Evolutionary conservation across 805 yeast species (phyloP).

Genomic region (Pichia deserticola): DNA sequence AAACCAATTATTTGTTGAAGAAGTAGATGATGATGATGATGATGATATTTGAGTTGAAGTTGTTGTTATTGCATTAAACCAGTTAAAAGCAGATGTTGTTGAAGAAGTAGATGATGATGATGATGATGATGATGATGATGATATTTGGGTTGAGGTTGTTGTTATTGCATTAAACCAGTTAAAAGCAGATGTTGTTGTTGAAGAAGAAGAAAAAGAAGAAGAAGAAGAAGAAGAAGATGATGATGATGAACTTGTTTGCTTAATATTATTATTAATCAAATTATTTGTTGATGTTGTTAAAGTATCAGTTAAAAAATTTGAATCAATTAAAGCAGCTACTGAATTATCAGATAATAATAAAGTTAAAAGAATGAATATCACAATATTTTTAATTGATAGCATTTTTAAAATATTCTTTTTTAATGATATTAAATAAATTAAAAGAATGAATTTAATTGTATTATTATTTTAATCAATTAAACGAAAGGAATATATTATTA

Average conservation of each 20-base stretch:
- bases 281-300: background rate
- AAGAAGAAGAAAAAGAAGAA: background rate
- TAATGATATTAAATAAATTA: background rate
- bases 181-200: slow-evolving; percentile 2
- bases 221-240: background rate
- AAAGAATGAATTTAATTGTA: background rate
- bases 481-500: no score
- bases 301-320: background rate
- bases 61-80: no score
- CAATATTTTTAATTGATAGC: background rate
- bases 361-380: background rate
- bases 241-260: background rate
- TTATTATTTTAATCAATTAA: no score
- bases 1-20: background rate
- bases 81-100: background rate
- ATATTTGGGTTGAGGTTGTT: no score
- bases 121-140: no score
- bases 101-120: background rate
- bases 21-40: background rate
- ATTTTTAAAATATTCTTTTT: background rate
- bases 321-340: background rate
- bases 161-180: no score
- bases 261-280: no score
- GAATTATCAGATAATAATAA: background rate
- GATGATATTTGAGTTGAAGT: no score